Percentiles rank a stretch among this genome's conserved stretches.
These are phyloP conservation scores for Arabidopsis arenosa DNA, from an alignment of 345 rosid species.

Conservation along the genomic window DNA sequence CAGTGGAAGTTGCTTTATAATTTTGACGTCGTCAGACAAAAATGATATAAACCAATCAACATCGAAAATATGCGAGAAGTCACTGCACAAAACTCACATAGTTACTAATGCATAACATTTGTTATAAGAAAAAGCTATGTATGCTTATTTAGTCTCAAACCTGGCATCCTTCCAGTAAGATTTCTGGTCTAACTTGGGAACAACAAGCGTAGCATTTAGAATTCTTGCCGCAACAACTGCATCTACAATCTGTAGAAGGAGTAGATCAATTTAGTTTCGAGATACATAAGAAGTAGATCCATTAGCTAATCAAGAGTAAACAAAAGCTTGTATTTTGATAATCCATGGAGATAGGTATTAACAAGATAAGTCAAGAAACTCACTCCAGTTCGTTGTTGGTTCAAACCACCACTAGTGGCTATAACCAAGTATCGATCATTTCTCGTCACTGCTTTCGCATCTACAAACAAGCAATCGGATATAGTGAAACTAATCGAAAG, in stretches of 20 bases:
- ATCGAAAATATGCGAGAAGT: constrained; percentile 89
- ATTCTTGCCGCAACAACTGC: constrained; percentile 98
- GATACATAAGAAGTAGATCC: too few relatives aligned
- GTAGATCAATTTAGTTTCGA: too few relatives aligned
- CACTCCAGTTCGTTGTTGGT: constrained; percentile 97
- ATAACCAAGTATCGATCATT: constrained; percentile 72
- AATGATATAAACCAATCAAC: constrained; percentile 77
- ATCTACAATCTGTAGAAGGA: constrained; percentile 74
- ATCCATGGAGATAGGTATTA: background rate
- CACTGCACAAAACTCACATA: constrained; percentile 55
- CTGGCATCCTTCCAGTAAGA: constrained; percentile 98
- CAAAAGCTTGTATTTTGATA: background rate
- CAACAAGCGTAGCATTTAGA: constrained; percentile 94
- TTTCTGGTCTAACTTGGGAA: constrained; percentile 94
- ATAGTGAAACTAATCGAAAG: background rate
- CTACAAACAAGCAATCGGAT: constrained; percentile 48
- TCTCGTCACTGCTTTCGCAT: constrained; percentile 55
- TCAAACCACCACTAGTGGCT: constrained; percentile 92
- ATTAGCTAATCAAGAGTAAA: constrained; percentile 5
- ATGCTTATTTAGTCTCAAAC: constrained; percentile 47
- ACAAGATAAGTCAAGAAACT: constrained; percentile 34
- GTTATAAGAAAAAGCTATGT: background rate
- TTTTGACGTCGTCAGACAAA: constrained; percentile 79
- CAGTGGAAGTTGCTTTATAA: constrained; percentile 81
- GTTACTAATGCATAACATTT: background rate